Conservation (phyloP, 371 early-diverging fungal genomes). For the Chytridium lagenaria region DNA sequence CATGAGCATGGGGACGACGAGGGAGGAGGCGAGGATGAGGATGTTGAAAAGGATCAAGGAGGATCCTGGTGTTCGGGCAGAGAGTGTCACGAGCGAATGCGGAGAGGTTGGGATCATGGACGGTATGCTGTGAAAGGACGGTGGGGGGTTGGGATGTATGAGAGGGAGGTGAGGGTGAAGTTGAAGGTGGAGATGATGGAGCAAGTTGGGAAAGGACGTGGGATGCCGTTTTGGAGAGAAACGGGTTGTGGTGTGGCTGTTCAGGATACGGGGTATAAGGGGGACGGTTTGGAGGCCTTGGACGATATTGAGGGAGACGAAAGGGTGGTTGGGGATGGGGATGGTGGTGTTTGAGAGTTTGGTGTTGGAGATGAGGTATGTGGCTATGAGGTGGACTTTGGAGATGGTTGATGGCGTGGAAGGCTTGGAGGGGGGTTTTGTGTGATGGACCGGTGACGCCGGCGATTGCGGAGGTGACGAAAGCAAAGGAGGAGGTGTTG, state of each 20-base stretch:
- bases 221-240: not conserved
- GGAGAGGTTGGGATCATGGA: constrained; percentile 22
- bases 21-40: not conserved
- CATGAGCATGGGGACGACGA: not conserved
- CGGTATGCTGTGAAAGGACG: constrained; percentile 29
- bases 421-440: constrained; percentile 3
- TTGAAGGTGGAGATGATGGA: not conserved
- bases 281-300: not conserved
- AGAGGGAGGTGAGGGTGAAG: constrained; percentile 13
- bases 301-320: not conserved
- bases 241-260: not conserved
- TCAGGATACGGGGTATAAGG: not conserved
- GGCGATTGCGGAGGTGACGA: constrained; percentile 14
- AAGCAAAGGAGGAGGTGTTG: not conserved
- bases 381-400: constrained; percentile 4
- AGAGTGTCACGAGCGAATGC: constrained; percentile 15
- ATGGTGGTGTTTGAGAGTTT: not conserved
- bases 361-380: not conserved
- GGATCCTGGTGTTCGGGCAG: not conserved
- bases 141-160: not conserved
- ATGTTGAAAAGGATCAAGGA: not conserved
- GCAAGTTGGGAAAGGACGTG: not conserved
- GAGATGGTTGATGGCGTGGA: constrained; percentile 11
- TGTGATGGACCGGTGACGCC: constrained; percentile 13
- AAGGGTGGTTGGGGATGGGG: not conserved